phyloP scores from a whole-genome alignment of 768 basidiomycete species.

The Epithele typhae region DNA sequence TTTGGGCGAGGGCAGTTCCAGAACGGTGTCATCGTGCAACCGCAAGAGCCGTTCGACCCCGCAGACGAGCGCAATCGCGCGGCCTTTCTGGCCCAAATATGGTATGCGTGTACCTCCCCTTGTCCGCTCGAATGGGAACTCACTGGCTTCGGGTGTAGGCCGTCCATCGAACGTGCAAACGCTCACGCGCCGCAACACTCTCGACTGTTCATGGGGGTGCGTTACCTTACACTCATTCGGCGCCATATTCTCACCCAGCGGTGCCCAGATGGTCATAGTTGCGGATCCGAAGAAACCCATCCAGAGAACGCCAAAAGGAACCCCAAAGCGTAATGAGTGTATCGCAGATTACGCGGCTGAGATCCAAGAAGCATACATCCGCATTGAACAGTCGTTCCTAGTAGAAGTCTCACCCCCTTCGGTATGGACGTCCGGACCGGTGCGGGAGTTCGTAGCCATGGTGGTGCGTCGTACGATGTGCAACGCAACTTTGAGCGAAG shows the following conservation, averaged over 20 bases:
- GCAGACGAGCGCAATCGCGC: constrained; percentile 23
- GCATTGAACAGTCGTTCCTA: constrained; percentile 30
- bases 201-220: constrained; percentile 43
- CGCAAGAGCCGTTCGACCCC: constrained; percentile 30
- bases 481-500: constrained; percentile 21
- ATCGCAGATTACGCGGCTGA: constrained; percentile 34
- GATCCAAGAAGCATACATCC: constrained; percentile 34
- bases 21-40: constrained; percentile 38
- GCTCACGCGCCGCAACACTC: constrained; percentile 40
- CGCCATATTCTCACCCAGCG: no score
- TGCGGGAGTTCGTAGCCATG: constrained; percentile 27
- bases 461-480: constrained; percentile 33
- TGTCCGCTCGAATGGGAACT: constrained; percentile 33
- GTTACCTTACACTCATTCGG: constrained; percentile 1
- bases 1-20: constrained; percentile 39
- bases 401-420: constrained; percentile 25
- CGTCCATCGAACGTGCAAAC: constrained; percentile 36
- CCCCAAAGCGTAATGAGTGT: constrained; percentile 23
- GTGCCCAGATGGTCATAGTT: constrained; percentile 31
- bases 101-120: constrained; percentile 28
- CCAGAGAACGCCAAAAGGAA: constrained; percentile 30
- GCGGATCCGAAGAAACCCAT: constrained; percentile 28
- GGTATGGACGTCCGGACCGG: constrained; percentile 21
- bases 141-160: constrained; percentile 4
- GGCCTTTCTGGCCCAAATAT: constrained; percentile 32